Percentiles rank a stretch among this genome's conserved stretches.
Evolutionary conservation across 106 monocot species (phyloP).

Genomic region (Chionographis japonica): DNA sequence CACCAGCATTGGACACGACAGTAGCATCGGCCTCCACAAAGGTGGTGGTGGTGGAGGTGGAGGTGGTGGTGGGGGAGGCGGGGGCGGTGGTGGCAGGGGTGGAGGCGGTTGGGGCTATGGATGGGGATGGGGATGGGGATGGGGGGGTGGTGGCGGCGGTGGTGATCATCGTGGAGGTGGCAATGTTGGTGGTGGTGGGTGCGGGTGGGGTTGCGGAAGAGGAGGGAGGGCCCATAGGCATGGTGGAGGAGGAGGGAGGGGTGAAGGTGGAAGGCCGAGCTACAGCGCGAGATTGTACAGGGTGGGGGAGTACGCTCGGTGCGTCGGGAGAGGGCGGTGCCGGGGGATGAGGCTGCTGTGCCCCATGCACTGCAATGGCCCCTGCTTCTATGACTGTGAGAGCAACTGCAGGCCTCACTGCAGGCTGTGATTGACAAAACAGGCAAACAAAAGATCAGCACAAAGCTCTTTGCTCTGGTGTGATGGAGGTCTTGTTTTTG

Average conservation of each 20-base stretch:
- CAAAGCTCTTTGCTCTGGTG: no score
- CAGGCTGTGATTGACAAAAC: conserved; percentile 22
- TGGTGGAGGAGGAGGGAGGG: not conserved
- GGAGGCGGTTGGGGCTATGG: conserved; percentile 12
- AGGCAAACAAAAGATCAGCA: no score
- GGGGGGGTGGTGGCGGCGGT: conserved; percentile 15
- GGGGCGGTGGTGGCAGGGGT: conserved; percentile 16
- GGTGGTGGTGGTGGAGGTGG: conserved; percentile 15
- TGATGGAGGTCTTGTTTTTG: no score
- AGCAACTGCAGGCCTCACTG: conserved; percentile 81
- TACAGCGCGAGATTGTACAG: conserved; percentile 49
- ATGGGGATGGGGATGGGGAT: conserved; percentile 6
- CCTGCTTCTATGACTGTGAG: conserved; percentile 87
- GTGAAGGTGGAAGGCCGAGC: conserved; percentile 14
- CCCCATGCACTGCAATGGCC: conserved; percentile 81
- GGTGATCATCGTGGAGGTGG: conserved; percentile 14
- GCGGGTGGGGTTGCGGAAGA: not conserved
- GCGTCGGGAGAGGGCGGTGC: conserved; percentile 43
- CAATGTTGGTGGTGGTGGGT: not conserved
- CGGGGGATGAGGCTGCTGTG: conserved; percentile 65
- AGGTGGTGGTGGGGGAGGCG: conserved; percentile 1
- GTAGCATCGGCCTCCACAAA: conserved; percentile 9
- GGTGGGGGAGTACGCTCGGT: conserved; percentile 83
- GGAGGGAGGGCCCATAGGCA: conserved; percentile 1
- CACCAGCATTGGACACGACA: conserved; percentile 1